Evolutionary conservation across 2,329 filamentous ascomycete species (phyloP), one percentile per base, ranked within the genome.

Genomic region (Pseudocercospora ulei): DNA sequence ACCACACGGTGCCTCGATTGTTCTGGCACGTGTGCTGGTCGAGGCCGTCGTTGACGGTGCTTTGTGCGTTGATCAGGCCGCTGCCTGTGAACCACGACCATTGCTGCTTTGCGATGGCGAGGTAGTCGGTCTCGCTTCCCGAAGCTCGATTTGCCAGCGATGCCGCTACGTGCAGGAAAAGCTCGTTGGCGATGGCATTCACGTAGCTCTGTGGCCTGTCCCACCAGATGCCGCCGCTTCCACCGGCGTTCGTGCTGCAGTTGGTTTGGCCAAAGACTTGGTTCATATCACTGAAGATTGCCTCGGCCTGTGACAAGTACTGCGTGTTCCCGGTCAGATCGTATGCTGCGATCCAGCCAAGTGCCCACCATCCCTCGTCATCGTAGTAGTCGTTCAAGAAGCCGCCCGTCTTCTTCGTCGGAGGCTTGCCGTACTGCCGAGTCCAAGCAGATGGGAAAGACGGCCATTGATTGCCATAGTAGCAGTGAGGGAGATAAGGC

Each of bases 171-270:
- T 64, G 66, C 2, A 76, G 55, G 52, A 73, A 76, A 2, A 76
- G 65, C 46, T 72, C 70, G 41, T 75, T 76, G 2, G 70, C 64
- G 19, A 77, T 72, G 1, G 72, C 70, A 43, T 70, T 71, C 29
- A 68, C 61, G 42, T 70, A 69, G 2, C 58, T 56, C 17, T 65
- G 58, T 1, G 58, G 46, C 33, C 63, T 62, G 42, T 65, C 65
- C 66, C 68, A 72, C 53, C 62, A 71, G 7, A 73, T 61, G 17
- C 67, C 65, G n/a, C 48, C 48, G 0, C 31, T 45, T 5, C 30
- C 45, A 13, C 41, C 41, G 14, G 27, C 27, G 24, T 44, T 50
- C 4, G 43, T 45, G 20, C 38, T 43, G 28, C 62, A 63, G 13
- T 64, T 67, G 2, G 58, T 60, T 1, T 63, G 63, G 17, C 59